These are phyloP conservation scores for Cryphonectria naterciae DNA, from an alignment of 2,329 filamentous ascomycete genomes.

Conservation along the genomic window DNA sequence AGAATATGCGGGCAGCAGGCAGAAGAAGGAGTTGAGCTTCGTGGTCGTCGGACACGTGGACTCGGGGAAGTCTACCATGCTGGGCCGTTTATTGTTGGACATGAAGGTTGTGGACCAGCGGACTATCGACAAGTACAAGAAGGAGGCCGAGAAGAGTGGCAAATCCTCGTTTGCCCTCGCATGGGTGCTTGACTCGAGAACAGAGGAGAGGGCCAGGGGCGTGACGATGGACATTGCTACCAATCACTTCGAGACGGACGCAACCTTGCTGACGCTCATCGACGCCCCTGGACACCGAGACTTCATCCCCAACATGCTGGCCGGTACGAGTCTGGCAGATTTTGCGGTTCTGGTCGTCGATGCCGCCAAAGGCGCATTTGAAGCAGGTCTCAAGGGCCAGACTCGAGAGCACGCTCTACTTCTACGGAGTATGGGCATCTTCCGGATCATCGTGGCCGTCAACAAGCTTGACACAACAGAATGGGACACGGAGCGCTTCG, in stretches of 20 bases:
- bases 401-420: slow-evolving; percentile 92
- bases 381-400: slow-evolving; percentile 90
- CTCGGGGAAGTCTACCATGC: slow-evolving; percentile 95
- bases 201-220: slow-evolving; percentile 85
- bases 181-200: slow-evolving; percentile 93
- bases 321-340: slow-evolving; percentile 92
- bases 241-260: slow-evolving; percentile 89
- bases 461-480: slow-evolving; percentile 91
- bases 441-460: slow-evolving; percentile 84
- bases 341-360: slow-evolving; percentile 95
- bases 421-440: slow-evolving; percentile 87
- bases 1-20: slow-evolving; percentile 75
- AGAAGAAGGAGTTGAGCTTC: slow-evolving; percentile 85
- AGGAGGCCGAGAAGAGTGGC: slow-evolving; percentile 87
- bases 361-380: slow-evolving; percentile 86
- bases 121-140: slow-evolving; percentile 84
- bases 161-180: slow-evolving; percentile 96
- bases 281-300: slow-evolving; percentile 94
- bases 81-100: slow-evolving; percentile 92
- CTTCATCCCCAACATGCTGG: slow-evolving; percentile 99
- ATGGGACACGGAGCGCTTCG: slow-evolving; percentile 83
- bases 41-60: slow-evolving; percentile 98
- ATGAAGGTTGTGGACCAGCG: slow-evolving; percentile 85
- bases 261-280: slow-evolving; percentile 87
- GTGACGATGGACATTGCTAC: slow-evolving; percentile 97